A percentile compares a stretch with the other conserved stretches of the same genome.
phyloP scores from a whole-genome alignment of 1,139 yeast species.

The Blastobotrys elegans region DNA sequence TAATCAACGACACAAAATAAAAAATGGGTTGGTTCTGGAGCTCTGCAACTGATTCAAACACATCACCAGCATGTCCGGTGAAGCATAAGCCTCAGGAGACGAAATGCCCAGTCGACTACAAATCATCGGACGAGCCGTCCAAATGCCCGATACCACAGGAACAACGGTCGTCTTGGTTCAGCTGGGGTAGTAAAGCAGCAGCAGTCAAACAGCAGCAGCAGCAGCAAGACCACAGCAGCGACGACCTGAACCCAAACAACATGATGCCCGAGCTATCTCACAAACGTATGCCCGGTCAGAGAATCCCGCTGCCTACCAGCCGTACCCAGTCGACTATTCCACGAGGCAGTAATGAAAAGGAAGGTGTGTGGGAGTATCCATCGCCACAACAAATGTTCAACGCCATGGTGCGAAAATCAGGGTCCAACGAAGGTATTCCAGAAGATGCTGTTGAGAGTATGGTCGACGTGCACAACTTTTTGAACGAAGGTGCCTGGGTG shows the following conservation, averaged over 20 bases:
- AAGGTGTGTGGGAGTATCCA: constrained; percentile 95
- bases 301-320: constrained; percentile 68
- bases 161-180: constrained; percentile 10
- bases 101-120: constrained; percentile 24
- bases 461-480: constrained; percentile 95
- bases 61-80: constrained; percentile 4
- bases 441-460: constrained; percentile 95
- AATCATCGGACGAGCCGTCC: constrained; percentile 12
- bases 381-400: constrained; percentile 98
- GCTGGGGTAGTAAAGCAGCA: constrained; percentile 12
- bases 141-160: constrained; percentile 21
- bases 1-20: too few species aligned
- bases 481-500: constrained; percentile 98
- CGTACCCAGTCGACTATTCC: constrained; percentile 86
- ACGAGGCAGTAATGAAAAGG: constrained; percentile 58
- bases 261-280: constrained; percentile 81
- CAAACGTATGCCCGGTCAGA: constrained; percentile 75
- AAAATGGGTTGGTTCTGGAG: constrained; percentile 93
- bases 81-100: constrained; percentile 3
- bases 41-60: neutral
- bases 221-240: constrained; percentile 35
- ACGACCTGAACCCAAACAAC: constrained; percentile 60
- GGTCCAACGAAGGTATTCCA: constrained; percentile 69
- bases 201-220: neutral
- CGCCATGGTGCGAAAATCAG: constrained; percentile 94